phyloP scores from a whole-genome alignment of 805 yeast genomes.

The Grigorovia transvaalensis region DNA sequence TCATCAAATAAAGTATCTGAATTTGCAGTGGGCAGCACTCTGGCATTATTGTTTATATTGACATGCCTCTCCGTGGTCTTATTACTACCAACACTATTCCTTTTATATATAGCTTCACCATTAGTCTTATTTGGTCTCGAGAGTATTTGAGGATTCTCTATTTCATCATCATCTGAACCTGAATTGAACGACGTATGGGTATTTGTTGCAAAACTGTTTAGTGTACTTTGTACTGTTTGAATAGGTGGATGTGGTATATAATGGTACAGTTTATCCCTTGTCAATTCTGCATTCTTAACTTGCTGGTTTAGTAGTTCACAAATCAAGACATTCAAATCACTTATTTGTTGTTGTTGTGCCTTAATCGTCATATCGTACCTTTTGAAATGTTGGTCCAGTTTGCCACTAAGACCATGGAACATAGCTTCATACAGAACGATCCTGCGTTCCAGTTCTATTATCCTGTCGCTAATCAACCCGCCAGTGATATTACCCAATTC shows the following conservation, averaged over 20 bases:
- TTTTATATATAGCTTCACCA: background rate
- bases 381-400: constrained; percentile 25
- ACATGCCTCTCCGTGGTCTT: background rate
- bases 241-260: constrained; percentile 7
- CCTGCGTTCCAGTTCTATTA: constrained; percentile 19
- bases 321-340: constrained; percentile 18
- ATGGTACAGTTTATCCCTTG: constrained; percentile 18
- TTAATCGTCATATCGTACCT: constrained; percentile 22
- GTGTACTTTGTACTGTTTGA: background rate
- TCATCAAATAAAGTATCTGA: background rate
- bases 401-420: constrained; percentile 23
- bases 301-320: constrained; percentile 23
- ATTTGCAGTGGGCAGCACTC: background rate
- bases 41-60: background rate
- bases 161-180: background rate
- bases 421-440: constrained; percentile 22
- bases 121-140: background rate
- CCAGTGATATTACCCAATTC: background rate
- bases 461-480: background rate
- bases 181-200: background rate
- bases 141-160: background rate
- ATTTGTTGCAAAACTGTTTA: background rate
- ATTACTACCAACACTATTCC: background rate
- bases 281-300: constrained; percentile 19
- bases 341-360: constrained; percentile 27